Conservation (phyloP, 805 yeast species). For the Ogataea ganodermae region DNA sequence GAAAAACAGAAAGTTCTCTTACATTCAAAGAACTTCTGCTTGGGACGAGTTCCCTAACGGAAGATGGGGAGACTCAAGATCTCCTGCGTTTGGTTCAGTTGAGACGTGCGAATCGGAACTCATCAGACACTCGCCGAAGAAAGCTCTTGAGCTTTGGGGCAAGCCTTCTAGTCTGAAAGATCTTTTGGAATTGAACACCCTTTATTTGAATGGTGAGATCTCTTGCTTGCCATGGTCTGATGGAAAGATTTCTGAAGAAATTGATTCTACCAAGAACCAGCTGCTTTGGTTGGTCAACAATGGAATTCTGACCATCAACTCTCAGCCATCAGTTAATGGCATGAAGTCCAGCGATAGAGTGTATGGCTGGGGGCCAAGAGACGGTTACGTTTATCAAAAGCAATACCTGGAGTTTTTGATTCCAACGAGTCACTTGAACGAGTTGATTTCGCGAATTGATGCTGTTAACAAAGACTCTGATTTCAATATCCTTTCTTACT, state of each 20-base stretch:
- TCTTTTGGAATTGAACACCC: constrained; percentile 60
- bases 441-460: constrained; percentile 47
- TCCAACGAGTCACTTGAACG: constrained; percentile 49
- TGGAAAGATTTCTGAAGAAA: constrained; percentile 80
- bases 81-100: constrained; percentile 94
- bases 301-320: constrained; percentile 81
- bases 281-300: constrained; percentile 64
- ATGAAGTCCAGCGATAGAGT: constrained; percentile 65
- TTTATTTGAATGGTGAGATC: constrained; percentile 71
- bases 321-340: constrained; percentile 93
- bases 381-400: constrained; percentile 93
- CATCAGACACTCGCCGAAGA: constrained; percentile 78
- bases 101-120: constrained; percentile 79
- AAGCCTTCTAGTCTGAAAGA: constrained; percentile 63
- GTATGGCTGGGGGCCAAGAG: constrained; percentile 94
- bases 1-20: constrained; percentile 90
- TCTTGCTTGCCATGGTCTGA: constrained; percentile 93
- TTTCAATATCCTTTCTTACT: constrained; percentile 66
- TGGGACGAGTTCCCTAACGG: constrained; percentile 99
- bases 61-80: constrained; percentile 96
- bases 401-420: constrained; percentile 87
- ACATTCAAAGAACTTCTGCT: constrained; percentile 82
- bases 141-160: constrained; percentile 88
- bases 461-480: constrained; percentile 43
- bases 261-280: constrained; percentile 57